phyloP scores from a whole-genome alignment of 108 stramenopile species.

The Cylindrotheca fusiformis region DNA sequence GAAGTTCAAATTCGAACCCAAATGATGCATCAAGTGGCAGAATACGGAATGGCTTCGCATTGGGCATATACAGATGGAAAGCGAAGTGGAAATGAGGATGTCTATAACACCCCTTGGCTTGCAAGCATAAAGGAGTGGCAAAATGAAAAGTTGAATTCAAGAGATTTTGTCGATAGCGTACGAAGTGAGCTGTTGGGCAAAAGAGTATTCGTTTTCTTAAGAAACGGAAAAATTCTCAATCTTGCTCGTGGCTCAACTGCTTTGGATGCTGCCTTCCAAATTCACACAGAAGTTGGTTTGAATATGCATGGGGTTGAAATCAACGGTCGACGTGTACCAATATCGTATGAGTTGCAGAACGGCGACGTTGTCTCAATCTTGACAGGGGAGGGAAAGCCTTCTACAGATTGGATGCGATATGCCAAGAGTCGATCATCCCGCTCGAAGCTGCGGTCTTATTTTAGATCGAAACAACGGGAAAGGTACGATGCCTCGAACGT shows the following conservation, averaged over 20 bases:
- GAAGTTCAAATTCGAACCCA: constrained; percentile 95
- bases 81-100: constrained; percentile 21
- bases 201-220: constrained; percentile 88
- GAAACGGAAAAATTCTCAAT: constrained; percentile 90
- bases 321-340: constrained; percentile 81
- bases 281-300: constrained; percentile 89
- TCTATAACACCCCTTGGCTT: constrained; percentile 88
- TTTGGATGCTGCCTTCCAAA: constrained; percentile 91
- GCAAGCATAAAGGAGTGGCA: constrained; percentile 92
- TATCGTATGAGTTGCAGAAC: constrained; percentile 82
- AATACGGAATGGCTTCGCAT: constrained; percentile 93
- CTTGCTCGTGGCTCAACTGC: constrained; percentile 85
- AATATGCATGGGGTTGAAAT: constrained; percentile 85
- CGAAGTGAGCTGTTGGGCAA: constrained; percentile 83
- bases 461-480: constrained; percentile 72
- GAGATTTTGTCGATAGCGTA: constrained; percentile 88
- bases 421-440: constrained; percentile 85
- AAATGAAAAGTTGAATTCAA: constrained; percentile 63
- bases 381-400: constrained; percentile 72
- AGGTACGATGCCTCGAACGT: constrained; percentile 8
- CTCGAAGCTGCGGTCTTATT: constrained; percentile 80
- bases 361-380: constrained; percentile 89
- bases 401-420: constrained; percentile 81
- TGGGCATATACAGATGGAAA: constrained; percentile 82
- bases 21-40: constrained; percentile 93